These are phyloP conservation scores for Tricholoma saponaceum DNA, from an alignment of 768 basidiomycete genomes.

Conservation along the genomic window DNA sequence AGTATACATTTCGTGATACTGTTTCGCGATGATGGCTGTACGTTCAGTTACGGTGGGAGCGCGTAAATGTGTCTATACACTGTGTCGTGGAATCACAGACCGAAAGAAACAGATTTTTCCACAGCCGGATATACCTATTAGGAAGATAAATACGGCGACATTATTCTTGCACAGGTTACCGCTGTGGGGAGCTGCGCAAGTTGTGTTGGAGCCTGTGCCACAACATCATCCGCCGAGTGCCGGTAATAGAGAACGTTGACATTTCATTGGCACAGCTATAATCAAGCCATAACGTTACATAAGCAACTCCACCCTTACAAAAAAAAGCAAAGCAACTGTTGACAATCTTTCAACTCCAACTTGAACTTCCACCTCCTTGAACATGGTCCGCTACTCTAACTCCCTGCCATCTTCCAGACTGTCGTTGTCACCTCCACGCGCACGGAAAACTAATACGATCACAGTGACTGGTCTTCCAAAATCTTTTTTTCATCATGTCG, in stretches of 20 bases:
- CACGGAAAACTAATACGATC: slow-evolving; percentile 71
- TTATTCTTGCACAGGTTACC: background rate
- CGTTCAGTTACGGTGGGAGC: too few relatives aligned
- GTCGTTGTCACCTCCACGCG: slow-evolving; percentile 16
- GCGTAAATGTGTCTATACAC: too few relatives aligned
- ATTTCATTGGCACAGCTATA: background rate
- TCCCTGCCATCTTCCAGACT: slow-evolving; percentile 14
- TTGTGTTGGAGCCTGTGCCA: background rate
- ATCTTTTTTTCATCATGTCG: slow-evolving; percentile 69
- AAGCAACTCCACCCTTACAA: slow-evolving; percentile 1
- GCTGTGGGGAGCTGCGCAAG: background rate
- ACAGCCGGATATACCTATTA: background rate
- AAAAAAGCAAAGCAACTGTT: background rate
- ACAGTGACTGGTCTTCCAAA: slow-evolving; percentile 75
- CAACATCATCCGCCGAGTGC: background rate
- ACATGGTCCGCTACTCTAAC: slow-evolving; percentile 10
- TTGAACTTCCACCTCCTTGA: background rate
- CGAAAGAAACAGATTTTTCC: background rate
- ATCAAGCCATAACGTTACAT: slow-evolving; percentile 5
- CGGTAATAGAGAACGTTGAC: background rate
- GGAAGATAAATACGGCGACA: too few relatives aligned
- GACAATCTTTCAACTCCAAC: background rate
- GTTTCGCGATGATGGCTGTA: background rate
- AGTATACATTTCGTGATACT: background rate
- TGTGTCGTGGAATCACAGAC: too few relatives aligned